Evolutionary conservation across 2,329 filamentous ascomycete genomes (phyloP).

Genomic region (Pseudocercospora crystallina): DNA sequence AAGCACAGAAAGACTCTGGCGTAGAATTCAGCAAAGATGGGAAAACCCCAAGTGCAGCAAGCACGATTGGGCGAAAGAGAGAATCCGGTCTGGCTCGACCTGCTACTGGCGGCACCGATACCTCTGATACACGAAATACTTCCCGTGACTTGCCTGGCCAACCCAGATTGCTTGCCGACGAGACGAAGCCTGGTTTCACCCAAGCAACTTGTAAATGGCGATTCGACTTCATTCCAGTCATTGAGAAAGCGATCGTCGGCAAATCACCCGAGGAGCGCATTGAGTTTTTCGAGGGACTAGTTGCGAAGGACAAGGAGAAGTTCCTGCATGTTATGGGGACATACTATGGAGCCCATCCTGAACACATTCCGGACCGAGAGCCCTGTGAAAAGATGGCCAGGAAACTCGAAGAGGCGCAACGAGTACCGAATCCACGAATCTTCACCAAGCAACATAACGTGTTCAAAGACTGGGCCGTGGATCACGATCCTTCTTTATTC

Average conservation of each 20-base stretch:
- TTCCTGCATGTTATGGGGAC: slow-evolving; percentile 7
- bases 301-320: slow-evolving; percentile 1
- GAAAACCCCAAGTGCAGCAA: too few species aligned
- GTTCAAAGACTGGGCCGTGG: too few species aligned
- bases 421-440: too few species aligned
- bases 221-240: slow-evolving; percentile 7
- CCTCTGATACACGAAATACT: slow-evolving; percentile 3
- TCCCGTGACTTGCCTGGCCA: slow-evolving; percentile 3
- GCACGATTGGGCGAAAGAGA: too few species aligned
- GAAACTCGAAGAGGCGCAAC: too few species aligned
- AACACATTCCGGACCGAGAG: slow-evolving; percentile 10
- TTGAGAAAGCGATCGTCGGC: slow-evolving; percentile 2
- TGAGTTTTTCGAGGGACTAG: slow-evolving; percentile 7
- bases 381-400: too few species aligned
- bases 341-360: slow-evolving; percentile 7
- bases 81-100: not conserved
- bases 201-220: slow-evolving; percentile 3
- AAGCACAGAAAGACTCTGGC: too few species aligned
- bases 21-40: too few species aligned
- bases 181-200: slow-evolving; percentile 6
- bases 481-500: too few species aligned
- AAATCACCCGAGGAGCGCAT: slow-evolving; percentile 7
- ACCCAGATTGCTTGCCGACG: not conserved
- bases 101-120: slow-evolving; percentile 1
- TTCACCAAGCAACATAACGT: too few species aligned